phyloP scores from a whole-genome alignment of 352 stramenopile genomes.

The Phytopythium cucurbitacearum region DNA sequence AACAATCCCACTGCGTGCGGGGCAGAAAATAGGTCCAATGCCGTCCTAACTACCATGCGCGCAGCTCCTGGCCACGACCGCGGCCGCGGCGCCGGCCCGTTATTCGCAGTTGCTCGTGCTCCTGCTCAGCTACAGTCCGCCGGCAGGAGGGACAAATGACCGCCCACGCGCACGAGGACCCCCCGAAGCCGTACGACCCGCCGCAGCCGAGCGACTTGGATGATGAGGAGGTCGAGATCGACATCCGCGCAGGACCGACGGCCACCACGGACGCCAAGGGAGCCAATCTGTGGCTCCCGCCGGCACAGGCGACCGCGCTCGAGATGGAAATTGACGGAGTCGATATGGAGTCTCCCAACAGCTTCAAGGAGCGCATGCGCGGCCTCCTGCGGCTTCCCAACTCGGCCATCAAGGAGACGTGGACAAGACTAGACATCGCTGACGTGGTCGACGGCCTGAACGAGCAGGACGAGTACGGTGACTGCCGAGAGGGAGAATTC shows the following conservation, averaged over 20 bases:
- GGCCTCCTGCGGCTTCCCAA: conserved; percentile 21
- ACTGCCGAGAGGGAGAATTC: conserved; percentile 22
- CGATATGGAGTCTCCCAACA: conserved; percentile 5
- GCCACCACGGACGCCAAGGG: not conserved
- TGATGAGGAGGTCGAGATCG: conserved; percentile 28
- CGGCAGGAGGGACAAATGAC: not conserved
- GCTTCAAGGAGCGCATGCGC: conserved; percentile 14
- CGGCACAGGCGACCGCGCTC: conserved; percentile 12
- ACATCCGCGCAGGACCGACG: conserved; percentile 9
- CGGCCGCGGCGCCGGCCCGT: not conserved
- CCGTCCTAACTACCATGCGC: no score
- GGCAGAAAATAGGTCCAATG: no score
- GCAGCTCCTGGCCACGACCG: not conserved
- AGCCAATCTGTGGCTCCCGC: conserved; percentile 10
- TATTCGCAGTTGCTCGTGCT: conserved; percentile 4
- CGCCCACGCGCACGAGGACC: not conserved
- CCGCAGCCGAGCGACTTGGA: conserved; percentile 6
- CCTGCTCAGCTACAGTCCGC: not conserved
- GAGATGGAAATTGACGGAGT: conserved; percentile 13
- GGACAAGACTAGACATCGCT: conserved; percentile 25
- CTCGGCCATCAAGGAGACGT: conserved; percentile 30
- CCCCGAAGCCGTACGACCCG: conserved; percentile 11
- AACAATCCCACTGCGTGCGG: no score
- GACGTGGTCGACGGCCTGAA: conserved; percentile 17
- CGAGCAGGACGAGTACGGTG: conserved; percentile 30